Percentiles rank a stretch among this genome's conserved stretches.
phyloP scores from a whole-genome alignment of 2,329 filamentous ascomycete genomes.

The Penicillium sp. region DNA sequence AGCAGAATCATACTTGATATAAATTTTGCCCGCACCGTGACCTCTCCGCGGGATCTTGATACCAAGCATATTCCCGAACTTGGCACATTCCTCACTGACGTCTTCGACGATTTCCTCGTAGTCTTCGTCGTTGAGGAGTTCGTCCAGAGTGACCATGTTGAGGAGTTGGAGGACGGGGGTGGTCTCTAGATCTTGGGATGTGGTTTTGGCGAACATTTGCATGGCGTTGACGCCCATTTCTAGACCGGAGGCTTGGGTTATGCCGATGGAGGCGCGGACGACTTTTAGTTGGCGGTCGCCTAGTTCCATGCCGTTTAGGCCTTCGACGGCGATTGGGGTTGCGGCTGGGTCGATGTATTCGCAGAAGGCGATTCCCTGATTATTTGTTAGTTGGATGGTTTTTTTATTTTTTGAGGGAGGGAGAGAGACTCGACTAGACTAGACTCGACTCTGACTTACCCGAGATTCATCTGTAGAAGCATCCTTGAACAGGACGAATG shows the following conservation, averaged over 20 bases:
- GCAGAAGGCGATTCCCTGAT: conserved; percentile 91
- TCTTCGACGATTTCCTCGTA: conserved; percentile 98
- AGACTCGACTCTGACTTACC: conserved; percentile 62
- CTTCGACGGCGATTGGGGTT: conserved; percentile 83
- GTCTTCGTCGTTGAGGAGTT: conserved; percentile 88
- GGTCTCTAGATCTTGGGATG: conserved; percentile 70
- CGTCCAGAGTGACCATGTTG: conserved; percentile 97
- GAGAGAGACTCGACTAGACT: too few relatives aligned
- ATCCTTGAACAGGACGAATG: conserved; percentile 87
- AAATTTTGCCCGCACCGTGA: conserved; percentile 94
- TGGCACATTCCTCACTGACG: conserved; percentile 85
- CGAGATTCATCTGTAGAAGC: conserved; percentile 77
- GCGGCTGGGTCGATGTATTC: conserved; percentile 75
- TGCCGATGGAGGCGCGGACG: conserved; percentile 82
- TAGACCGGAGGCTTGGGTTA: conserved; percentile 84
- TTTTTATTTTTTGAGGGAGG: too few relatives aligned
- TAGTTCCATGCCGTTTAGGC: conserved; percentile 88
- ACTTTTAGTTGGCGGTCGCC: conserved; percentile 84
- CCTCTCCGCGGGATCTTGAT: conserved; percentile 88
- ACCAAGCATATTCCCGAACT: conserved; percentile 81
- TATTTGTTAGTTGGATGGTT: too few relatives aligned
- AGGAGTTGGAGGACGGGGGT: conserved; percentile 85
- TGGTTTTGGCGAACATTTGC: conserved; percentile 93
- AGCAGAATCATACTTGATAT: conserved; percentile 79
- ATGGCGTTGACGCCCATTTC: conserved; percentile 98